Percentiles rank a stretch among this genome's conserved stretches.
These are phyloP conservation scores for Mollisiaceae sp. DNA, from an alignment of 2,329 filamentous ascomycete species.

Conservation along the genomic window DNA sequence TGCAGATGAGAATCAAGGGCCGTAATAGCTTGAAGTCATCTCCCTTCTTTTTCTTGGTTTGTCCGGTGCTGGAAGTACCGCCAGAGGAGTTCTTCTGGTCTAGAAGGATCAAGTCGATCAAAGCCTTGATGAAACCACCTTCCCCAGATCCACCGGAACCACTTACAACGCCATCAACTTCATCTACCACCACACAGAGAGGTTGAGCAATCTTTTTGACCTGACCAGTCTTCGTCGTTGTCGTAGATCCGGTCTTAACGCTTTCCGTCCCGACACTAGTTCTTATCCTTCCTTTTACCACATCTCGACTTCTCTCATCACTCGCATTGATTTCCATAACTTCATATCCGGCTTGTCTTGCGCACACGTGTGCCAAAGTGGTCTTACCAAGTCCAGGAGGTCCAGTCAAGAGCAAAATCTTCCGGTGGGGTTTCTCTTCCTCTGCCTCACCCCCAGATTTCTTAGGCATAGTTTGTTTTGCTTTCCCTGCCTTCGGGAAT, in stretches of 20 bases:
- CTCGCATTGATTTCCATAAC: constrained; percentile 98
- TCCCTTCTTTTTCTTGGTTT: constrained; percentile 65
- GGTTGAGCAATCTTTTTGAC: constrained; percentile 78
- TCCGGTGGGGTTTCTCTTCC: constrained; percentile 79
- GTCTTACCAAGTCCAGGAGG: constrained; percentile 96
- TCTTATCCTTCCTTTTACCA: constrained; percentile 88
- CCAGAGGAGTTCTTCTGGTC: constrained; percentile 78
- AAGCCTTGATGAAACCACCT: constrained; percentile 91
- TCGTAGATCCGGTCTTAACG: constrained; percentile 72
- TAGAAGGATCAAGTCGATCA: constrained; percentile 85
- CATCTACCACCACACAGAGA: constrained; percentile 92
- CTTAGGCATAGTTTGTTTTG: constrained; percentile 53
- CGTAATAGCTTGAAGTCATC: constrained; percentile 88
- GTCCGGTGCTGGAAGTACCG: constrained; percentile 42
- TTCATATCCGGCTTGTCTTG: constrained; percentile 93
- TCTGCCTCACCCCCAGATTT: constrained; percentile 53
- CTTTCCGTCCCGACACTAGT: constrained; percentile 95
- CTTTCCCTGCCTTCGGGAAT: constrained; percentile 72
- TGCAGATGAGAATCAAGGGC: constrained; percentile 93
- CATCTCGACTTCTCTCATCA: constrained; percentile 86
- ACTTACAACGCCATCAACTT: constrained; percentile 91
- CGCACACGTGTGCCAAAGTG: constrained; percentile 94
- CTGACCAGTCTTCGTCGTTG: constrained; percentile 57
- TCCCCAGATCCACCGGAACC: constrained; percentile 80
- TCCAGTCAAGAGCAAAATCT: constrained; percentile 88